Base-by-base conservation (phyloP, 192 early-diverging fungal genomes). In the Coemansia sp. region DNA sequence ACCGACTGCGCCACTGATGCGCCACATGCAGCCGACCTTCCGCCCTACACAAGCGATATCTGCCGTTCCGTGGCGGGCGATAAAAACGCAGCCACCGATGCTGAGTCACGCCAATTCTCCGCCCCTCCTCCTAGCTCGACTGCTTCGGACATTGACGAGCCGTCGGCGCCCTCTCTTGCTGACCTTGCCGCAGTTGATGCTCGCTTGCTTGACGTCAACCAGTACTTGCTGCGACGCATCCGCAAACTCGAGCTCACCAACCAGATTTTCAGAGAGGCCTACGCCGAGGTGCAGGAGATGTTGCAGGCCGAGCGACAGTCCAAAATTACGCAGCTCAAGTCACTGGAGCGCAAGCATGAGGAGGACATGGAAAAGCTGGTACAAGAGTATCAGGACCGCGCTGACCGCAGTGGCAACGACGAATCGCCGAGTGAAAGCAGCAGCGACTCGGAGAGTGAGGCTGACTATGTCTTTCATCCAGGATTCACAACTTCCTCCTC, bases 211-310 rank as follows among this genome's bases (percentile, higher is more conserved):
- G 72, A 65, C 13, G 64, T 66, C 31, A 84, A 79, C 63, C 64
- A 72, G 41, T 71, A 79, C 31, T 52, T 84, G 41, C 55, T 76
- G 69, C 77, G 81, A 39, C 73, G 81, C 24, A 73, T 84, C 36
- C 81, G 81, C 62, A 84, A 84, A 55, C 81, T 84, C 9, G 81
- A 84, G 78, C 69, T 84, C 52, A 76, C 74, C n/a, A 84, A 84
- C 64, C 82, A 79, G 66, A 76, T 84, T 43, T 60, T 79, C 43
- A 69, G 66, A 33, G 82, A 84, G 73, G 82, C 82, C 29, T 84
- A 84, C 39, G 38, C 64, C 16, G 82, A 79, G 62, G 82, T 84
- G 39, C 70, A 74, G n/a, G 74, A 84, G 55, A 79, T 76, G 13
- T 71, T 84, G 11, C 71, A 73, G n/a, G 62, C 71, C 52, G 82